Base-by-base conservation (phyloP, 805 yeast genomes). In the Cyberlindnera bimundalis region DNA sequence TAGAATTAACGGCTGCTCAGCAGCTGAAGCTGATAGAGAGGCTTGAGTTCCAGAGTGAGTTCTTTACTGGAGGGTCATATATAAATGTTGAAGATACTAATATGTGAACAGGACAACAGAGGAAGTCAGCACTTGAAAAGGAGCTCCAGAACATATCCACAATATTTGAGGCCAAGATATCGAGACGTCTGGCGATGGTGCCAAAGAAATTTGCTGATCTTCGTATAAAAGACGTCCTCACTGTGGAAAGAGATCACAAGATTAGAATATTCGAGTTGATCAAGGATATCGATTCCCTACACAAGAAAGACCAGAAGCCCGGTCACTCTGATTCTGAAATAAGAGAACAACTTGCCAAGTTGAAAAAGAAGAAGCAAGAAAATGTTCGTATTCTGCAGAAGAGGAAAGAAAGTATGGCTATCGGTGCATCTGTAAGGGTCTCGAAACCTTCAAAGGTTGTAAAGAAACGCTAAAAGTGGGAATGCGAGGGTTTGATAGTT, bases 231-330 rank as follows among this genome's bases (percentile, higher is more conserved):
- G 59, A 57, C 35, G 54, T 57, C 1, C 36, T 57, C 4, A 35
- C 47, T 0, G 51, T 57, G 0, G 61, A 57, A 29, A 42, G 58
- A 35, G 61, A 57, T n/a, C 59, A 55, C 31, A 51, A 53, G 42
- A 33, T 55, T 24, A 51, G 48, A 44, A 43, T 55, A 20, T 54
- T 51, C 30, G 48, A 49, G 34, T 33, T 57, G 33, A 46, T 55
- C n/a, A 41, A 40, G 7, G 55, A 55, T 29, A 50, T 57, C 6
- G 44, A 47, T 2, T 15, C 19, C 3, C 4, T 51, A 29, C 42
- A 44, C 18, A 31, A 35, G 16, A 23, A 34, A 12, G 39, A 43
- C 6, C 15, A 7, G 2, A 15, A 17, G 10, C 11, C 21, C 4
- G 31, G 29, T 4, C 31, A 32, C 7, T 14, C 47, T n/a, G 49